Conservation (phyloP, 2,329 filamentous ascomycete genomes). For the Fusarium sp. region DNA sequence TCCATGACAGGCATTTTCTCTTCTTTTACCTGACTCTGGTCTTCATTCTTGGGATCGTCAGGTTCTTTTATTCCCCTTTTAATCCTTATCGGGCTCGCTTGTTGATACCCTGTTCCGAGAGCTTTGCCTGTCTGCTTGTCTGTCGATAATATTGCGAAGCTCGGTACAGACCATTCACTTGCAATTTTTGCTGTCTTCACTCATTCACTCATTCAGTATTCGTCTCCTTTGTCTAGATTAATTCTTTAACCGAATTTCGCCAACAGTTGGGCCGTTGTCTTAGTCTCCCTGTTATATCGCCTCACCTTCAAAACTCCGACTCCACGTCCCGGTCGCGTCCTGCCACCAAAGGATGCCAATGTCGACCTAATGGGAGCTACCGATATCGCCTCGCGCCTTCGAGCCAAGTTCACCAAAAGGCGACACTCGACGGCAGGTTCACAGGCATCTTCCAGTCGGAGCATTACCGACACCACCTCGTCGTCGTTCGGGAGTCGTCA, state of each 20-base stretch:
- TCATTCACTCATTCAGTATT: constrained; percentile 5
- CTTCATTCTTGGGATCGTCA: neutral
- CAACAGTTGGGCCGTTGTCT: constrained; percentile 16
- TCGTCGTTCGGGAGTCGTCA: constrained; percentile 40
- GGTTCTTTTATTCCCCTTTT: constrained; percentile 16
- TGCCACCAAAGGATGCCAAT: constrained; percentile 26
- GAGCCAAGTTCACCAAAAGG: constrained; percentile 56
- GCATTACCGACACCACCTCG: constrained; percentile 27
- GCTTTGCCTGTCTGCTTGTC: constrained; percentile 22
- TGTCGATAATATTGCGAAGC: constrained; percentile 33
- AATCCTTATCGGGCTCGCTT: constrained; percentile 22
- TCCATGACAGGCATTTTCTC: constrained; percentile 6
- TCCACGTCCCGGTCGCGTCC: constrained; percentile 18
- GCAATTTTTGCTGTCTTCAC: constrained; percentile 5
- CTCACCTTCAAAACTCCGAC: constrained; percentile 7
- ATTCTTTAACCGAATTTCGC: neutral
- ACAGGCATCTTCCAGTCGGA: constrained; percentile 48
- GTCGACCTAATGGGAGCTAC: constrained; percentile 51
- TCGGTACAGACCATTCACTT: constrained; percentile 11
- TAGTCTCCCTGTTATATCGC: constrained; percentile 15
- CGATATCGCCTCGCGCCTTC: constrained; percentile 58
- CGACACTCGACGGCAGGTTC: constrained; percentile 54
- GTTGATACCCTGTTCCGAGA: constrained; percentile 25
- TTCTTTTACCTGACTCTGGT: constrained; percentile 9
- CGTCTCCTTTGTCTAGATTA: constrained; percentile 10